Conservation (phyloP, 495 filamentous ascomycete species). For the Neurospora terricola region DNA sequence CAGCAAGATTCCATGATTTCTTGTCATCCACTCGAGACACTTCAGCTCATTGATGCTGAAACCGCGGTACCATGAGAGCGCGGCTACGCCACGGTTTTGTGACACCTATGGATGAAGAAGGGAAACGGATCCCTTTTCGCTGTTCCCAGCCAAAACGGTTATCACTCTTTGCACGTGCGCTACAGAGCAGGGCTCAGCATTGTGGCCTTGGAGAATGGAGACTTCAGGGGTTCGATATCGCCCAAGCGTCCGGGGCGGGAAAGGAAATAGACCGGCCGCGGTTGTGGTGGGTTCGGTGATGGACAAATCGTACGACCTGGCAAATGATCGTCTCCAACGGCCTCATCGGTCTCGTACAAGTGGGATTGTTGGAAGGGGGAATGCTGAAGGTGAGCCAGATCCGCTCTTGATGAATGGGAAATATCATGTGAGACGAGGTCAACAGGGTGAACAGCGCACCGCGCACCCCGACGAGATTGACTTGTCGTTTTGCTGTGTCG, state of each 20-base stretch:
- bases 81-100: background rate
- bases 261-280: background rate
- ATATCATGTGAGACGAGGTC: background rate
- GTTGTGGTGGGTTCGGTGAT: background rate
- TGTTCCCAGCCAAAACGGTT: background rate
- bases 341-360: background rate
- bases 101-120: background rate
- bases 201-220: background rate
- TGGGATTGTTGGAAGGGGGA: background rate
- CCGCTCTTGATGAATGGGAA: background rate
- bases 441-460: background rate
- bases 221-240: background rate
- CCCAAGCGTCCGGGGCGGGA: background rate
- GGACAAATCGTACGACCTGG: background rate
- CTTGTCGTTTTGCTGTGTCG: background rate
- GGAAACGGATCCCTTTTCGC: background rate
- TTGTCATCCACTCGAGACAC: background rate
- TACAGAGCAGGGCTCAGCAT: background rate
- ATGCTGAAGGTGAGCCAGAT: background rate
- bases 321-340: background rate
- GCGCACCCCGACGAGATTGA: background rate
- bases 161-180: background rate
- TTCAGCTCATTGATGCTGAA: background rate
- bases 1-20: background rate
- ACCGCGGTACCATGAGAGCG: background rate